Evolutionary conservation across 257 asterid species (phyloP).

Genomic region (Solanum lignicaule): DNA sequence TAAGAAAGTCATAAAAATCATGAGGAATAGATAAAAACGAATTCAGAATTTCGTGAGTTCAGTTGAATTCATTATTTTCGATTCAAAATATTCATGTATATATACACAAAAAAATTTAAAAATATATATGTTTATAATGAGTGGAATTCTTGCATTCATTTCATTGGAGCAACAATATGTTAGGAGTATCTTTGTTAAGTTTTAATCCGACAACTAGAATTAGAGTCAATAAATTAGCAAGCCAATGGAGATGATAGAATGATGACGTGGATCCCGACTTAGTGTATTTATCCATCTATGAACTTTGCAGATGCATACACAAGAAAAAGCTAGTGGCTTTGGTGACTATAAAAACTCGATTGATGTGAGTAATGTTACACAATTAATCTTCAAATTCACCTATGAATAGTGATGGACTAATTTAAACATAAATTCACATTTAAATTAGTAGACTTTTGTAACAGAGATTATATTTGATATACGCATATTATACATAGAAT

Average conservation of each 20-base stretch:
- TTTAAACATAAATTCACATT: background rate
- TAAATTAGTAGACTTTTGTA: background rate
- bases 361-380: background rate
- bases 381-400: background rate
- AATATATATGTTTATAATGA: no score
- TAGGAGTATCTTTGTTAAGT: no score
- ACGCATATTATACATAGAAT: background rate
- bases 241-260: background rate
- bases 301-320: background rate
- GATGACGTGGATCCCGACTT: background rate
- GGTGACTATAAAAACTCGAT: background rate
- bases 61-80: no score
- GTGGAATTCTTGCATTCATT: background rate
- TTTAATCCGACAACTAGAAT: no score
- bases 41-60: background rate
- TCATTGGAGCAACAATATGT: background rate
- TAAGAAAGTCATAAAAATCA: background rate
- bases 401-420: background rate
- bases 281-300: background rate
- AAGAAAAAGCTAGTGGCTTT: background rate
- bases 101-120: no score
- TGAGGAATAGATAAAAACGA: background rate
- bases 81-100: no score
- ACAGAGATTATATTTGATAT: background rate
- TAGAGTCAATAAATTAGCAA: background rate